Evolutionary conservation across 1,139 yeast species (phyloP).

Genomic region (Pichia sp.): DNA sequence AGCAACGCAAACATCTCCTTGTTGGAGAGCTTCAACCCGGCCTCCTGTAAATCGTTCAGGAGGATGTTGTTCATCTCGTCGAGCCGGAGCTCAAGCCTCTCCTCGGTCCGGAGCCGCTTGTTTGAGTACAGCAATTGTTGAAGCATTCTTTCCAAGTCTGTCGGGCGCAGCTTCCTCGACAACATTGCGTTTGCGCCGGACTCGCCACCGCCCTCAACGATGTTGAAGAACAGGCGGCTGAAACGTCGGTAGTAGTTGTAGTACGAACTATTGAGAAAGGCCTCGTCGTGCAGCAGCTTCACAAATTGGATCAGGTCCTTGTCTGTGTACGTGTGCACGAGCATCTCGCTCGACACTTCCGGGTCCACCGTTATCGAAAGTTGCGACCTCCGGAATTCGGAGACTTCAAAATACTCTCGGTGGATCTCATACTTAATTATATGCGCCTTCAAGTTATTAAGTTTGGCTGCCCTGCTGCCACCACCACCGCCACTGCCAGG

Average conservation of each 20-base stretch:
- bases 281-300: constrained; percentile 9
- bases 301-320: constrained; percentile 9
- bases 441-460: constrained; percentile 11
- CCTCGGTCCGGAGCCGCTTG: background rate
- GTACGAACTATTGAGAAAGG: constrained; percentile 9
- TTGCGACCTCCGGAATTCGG: background rate
- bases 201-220: background rate
- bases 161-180: constrained; percentile 12
- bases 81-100: constrained; percentile 3
- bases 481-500: background rate
- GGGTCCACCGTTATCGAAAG: constrained; percentile 2
- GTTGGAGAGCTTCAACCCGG: constrained; percentile 11
- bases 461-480: background rate
- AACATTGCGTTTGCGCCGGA: background rate
- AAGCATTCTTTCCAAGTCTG: constrained; percentile 13
- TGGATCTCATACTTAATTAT: constrained; percentile 14
- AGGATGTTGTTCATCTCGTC: constrained; percentile 2
- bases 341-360: constrained; percentile 3
- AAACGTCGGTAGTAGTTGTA: constrained; percentile 7
- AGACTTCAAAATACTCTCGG: constrained; percentile 8
- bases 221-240: background rate
- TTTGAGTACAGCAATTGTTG: constrained; percentile 10
- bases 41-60: constrained; percentile 5
- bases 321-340: constrained; percentile 12
- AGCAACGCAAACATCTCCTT: constrained; percentile 14